Conservation (phyloP, 805 yeast species). For the Clavispora fructus region DNA sequence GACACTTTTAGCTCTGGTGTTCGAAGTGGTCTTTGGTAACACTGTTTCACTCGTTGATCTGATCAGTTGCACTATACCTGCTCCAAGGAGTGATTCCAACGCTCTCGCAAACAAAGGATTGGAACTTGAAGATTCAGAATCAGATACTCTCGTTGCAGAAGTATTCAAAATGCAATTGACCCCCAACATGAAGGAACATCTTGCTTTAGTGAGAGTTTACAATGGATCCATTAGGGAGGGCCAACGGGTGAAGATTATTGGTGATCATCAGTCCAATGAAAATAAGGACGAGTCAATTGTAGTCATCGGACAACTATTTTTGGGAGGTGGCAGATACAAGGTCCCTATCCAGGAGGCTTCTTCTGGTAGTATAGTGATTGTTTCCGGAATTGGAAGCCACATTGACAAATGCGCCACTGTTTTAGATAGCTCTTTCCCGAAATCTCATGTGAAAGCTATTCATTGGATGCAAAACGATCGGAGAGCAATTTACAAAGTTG, state of each 20-base stretch:
- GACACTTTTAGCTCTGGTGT: slow-evolving; percentile 51
- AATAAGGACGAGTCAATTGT: slow-evolving; percentile 48
- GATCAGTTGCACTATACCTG: slow-evolving; percentile 15
- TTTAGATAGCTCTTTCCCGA: slow-evolving; percentile 18
- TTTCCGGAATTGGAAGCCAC: slow-evolving; percentile 56
- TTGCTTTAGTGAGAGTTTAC: slow-evolving; percentile 56
- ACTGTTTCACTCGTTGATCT: slow-evolving; percentile 50
- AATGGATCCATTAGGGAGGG: slow-evolving; percentile 55
- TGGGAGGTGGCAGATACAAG: slow-evolving; percentile 70
- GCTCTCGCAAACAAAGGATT: not conserved
- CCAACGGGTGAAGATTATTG: slow-evolving; percentile 47
- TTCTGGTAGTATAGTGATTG: slow-evolving; percentile 64
- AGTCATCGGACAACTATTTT: slow-evolving; percentile 36
- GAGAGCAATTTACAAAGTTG: slow-evolving; percentile 68
- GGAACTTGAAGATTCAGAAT: not conserved
- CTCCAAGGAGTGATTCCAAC: not conserved
- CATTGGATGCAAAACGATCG: slow-evolving; percentile 40
- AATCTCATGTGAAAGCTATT: slow-evolving; percentile 21
- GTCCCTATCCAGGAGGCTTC: slow-evolving; percentile 48
- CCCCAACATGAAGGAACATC: slow-evolving; percentile 47
- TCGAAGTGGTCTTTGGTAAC: slow-evolving; percentile 48
- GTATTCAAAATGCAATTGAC: slow-evolving; percentile 52
- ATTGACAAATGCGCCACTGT: slow-evolving; percentile 62
- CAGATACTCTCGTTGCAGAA: slow-evolving; percentile 15
- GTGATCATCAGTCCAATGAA: slow-evolving; percentile 47